Conservation (phyloP, 306 rosid genomes). For the Citrullus colocynthis region DNA sequence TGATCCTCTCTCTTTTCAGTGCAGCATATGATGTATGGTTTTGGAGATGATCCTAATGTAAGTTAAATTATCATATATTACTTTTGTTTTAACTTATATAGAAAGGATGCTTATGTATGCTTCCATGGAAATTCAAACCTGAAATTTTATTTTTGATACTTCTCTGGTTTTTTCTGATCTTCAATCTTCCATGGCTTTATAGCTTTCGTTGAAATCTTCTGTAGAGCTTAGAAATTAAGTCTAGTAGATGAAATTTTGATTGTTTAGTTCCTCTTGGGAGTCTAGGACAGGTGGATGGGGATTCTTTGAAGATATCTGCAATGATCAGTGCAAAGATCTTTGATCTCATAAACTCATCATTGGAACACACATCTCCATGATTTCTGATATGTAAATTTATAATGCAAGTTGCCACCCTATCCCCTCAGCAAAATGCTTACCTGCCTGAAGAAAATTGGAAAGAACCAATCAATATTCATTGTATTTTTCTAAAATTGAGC, state of each 20-base stretch:
- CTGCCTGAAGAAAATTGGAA: not conserved
- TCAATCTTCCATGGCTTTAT: not conserved
- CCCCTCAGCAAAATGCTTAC: not conserved
- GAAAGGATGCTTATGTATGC: not conserved
- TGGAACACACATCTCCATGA: not conserved
- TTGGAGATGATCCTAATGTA: conserved; percentile 87
- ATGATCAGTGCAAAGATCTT: not conserved
- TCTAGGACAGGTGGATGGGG: not conserved
- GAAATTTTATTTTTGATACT: not conserved
- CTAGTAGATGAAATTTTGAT: not conserved
- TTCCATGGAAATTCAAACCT: conserved; percentile 1
- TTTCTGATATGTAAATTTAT: not conserved
- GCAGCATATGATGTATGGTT: conserved; percentile 99
- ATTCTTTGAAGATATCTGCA: not conserved
- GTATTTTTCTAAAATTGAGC: not conserved
- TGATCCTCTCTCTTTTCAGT: conserved; percentile 23
- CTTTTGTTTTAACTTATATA: not conserved
- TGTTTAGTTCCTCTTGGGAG: not conserved
- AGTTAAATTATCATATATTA: conserved; percentile 10
- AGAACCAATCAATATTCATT: not conserved
- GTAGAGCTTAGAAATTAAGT: not conserved
- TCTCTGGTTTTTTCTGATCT: not conserved
- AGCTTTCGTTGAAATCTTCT: not conserved
- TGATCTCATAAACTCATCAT: not conserved
- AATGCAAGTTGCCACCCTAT: not conserved